A percentile compares a stretch with the other conserved stretches of the same genome.
Evolutionary conservation across 1,284 basidiomycete genomes (phyloP).

Genomic region (Papiliotrema laurentii): DNA sequence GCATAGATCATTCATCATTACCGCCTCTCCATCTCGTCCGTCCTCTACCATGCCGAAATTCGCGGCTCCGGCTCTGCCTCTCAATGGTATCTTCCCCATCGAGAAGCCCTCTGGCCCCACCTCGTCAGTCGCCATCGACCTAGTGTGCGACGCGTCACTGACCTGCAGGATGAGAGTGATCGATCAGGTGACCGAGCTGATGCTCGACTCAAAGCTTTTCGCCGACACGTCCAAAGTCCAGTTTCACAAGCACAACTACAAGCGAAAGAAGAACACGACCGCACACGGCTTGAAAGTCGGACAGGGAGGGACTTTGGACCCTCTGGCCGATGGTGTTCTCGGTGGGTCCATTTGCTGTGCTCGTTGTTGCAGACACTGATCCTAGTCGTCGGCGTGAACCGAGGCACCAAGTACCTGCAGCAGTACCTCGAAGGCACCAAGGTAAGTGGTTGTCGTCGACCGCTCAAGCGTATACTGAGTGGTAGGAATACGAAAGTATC

Average conservation of each 20-base stretch:
- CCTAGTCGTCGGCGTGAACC: conserved; percentile 81
- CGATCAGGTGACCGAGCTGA: conserved; percentile 76
- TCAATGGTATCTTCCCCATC: conserved; percentile 48
- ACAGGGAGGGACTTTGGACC: conserved; percentile 73
- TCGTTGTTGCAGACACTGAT: background rate
- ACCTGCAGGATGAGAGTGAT: conserved; percentile 75
- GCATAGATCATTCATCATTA: too few relatives aligned
- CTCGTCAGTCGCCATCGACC: conserved; percentile 29
- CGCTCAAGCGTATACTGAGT: background rate
- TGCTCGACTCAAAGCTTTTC: conserved; percentile 76
- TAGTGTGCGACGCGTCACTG: too few relatives aligned
- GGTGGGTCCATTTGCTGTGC: conserved; percentile 55
- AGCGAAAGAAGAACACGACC: conserved; percentile 39
- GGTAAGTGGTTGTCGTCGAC: conserved; percentile 50
- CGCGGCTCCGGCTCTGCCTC: conserved; percentile 36
- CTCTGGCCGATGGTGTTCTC: conserved; percentile 73
- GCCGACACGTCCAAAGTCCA: conserved; percentile 49
- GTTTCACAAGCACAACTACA: conserved; percentile 14
- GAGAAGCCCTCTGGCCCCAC: conserved; percentile 48
- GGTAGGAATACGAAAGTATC: conserved; percentile 83
- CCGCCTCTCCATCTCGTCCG: background rate
- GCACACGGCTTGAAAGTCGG: conserved; percentile 46
- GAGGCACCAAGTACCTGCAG: conserved; percentile 81
- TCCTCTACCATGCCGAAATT: conserved; percentile 42
- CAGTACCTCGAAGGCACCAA: conserved; percentile 89